Base-by-base conservation (phyloP, 2,329 filamentous ascomycete genomes). In the Curvularia hawaiiensis region DNA sequence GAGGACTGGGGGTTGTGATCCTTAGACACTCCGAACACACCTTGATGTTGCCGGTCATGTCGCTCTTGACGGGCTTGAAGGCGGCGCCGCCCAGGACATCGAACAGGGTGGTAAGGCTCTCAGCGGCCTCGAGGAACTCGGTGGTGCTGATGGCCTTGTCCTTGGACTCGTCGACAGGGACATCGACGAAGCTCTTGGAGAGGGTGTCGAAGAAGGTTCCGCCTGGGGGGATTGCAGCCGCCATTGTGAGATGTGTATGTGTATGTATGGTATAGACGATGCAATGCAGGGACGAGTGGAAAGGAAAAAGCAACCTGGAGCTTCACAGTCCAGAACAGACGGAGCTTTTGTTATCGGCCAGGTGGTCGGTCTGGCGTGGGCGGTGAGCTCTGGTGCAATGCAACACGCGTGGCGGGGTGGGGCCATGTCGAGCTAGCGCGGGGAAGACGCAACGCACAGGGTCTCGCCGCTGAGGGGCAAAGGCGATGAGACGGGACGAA, bases 21-120 rank as follows among this genome's bases (percentile, higher is more conserved):
- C 12, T n/a, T 38, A 2, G 33, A 12, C n/a, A 1, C 2, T 24
- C 22, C 35, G 30, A 4, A 39, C 60, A 41, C 64, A 95, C 92
- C 85, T 92, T 93, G 80, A 98, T 85, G 80, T 99, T 99, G 76
- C 91, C 91, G 48, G 86, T 78, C 82, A 99, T 90, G 79, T 99
- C 95, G 67, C 80, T 90, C 85, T 97, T 97, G 75, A 98, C 94
- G 26, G 91, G 90, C 53, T 84, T 87, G 80, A 99, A 98, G 64
- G 93, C 92, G 33, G 90, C 85, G 44, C 82, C 84, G 51, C 85
- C 85, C 28, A 88, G 78, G 40, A 87, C 78, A 75, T 88, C 86
- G 73, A 98, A 98, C 61, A 99, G 86, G 61, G 87, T 90, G 52
- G 90, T 90, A 76, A 98, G 80, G 55, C 90, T 88, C 84, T 97